Evolutionary conservation across 192 early-diverging fungal genomes (phyloP), one percentile per base, ranked within the genome.

Genomic region (Haplosporangium gracile): DNA sequence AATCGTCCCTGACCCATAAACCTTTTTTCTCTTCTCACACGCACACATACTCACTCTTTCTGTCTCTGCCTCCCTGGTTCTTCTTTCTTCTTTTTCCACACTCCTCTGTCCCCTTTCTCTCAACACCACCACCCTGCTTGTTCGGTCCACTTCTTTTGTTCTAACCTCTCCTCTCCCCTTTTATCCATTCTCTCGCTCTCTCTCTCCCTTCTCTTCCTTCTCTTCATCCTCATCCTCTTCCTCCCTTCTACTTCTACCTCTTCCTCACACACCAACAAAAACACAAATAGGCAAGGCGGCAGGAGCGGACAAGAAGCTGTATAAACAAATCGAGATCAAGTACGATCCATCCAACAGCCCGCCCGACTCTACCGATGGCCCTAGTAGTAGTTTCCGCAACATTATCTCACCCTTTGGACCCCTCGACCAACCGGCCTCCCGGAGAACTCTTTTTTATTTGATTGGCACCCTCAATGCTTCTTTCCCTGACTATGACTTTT

Each of bases 401-500:
- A 91, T 92, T 49, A 89, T 94, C 42, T 96, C 95, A 34, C 96
- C 97, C 71, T 97, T 96, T 91, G 97, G 97, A n/a, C 95, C 97
- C 20, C 88, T 99, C 77, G 92, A 94, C n/a, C 91, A 97, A 83
- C 82, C 95, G 2, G 93, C 97, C 5, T 95, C 96, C 29, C 91
- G 97, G 47, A 95, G 95, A 90, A 97, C 96, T 9, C 91, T 99
- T 49, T 99, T 99, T 85, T 98, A 98, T 78, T 91, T 99, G 39
- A 94, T 99, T 26, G 96, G 96, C 20, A 99, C 98, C 8, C 90
- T 99, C 49, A 99, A 99, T 86, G 95, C 97, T 4, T 96, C 96
- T 13, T 99, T 96, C 77, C 98, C 98, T 16, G 98, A 99, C 87
- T 97, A 98, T 85, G 98, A 99, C 87, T 99, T 98, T 91, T 97